phyloP scores from a whole-genome alignment of 805 yeast genomes.

The Pichia californica region DNA sequence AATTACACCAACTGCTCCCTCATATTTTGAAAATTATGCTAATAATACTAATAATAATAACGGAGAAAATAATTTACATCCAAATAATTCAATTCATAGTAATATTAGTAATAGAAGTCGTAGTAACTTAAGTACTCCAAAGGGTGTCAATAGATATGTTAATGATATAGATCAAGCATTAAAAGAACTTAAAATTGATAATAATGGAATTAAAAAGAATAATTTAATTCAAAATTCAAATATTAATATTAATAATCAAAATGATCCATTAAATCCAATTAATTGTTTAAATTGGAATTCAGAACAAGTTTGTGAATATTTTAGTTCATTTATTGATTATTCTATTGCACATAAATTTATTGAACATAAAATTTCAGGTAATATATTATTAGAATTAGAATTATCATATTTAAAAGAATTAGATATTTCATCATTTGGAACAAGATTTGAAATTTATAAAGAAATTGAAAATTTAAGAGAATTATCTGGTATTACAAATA shows the following conservation, averaged over 20 bases:
- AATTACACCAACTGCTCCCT: slow-evolving; percentile 15
- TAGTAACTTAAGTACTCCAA: not conserved
- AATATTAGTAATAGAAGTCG: not conserved
- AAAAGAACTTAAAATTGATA: slow-evolving; percentile 43
- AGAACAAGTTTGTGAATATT: slow-evolving; percentile 74
- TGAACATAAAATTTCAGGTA: slow-evolving; percentile 84
- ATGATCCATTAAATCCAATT: slow-evolving; percentile 35
- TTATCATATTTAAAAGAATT: slow-evolving; percentile 82
- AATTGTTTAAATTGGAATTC: slow-evolving; percentile 72
- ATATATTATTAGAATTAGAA: slow-evolving; percentile 78
- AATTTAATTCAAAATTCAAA: not conserved
- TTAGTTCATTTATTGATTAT: slow-evolving; percentile 60
- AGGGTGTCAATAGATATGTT: slow-evolving; percentile 38
- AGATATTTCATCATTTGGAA: slow-evolving; percentile 89
- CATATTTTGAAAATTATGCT: not conserved
- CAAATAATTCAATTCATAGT: not conserved
- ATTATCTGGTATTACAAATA: slow-evolving; percentile 14
- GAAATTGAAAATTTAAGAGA: slow-evolving; percentile 68
- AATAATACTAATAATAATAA: not conserved
- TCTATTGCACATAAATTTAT: slow-evolving; percentile 74
- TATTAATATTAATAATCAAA: not conserved
- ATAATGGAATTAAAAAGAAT: not conserved
- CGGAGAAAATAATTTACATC: not conserved
- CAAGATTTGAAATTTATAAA: slow-evolving; percentile 85
- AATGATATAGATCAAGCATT: slow-evolving; percentile 70